Evolutionary conservation across 73 alveolate species (phyloP).

Genomic region (Vitrella brassicaformis): DNA sequence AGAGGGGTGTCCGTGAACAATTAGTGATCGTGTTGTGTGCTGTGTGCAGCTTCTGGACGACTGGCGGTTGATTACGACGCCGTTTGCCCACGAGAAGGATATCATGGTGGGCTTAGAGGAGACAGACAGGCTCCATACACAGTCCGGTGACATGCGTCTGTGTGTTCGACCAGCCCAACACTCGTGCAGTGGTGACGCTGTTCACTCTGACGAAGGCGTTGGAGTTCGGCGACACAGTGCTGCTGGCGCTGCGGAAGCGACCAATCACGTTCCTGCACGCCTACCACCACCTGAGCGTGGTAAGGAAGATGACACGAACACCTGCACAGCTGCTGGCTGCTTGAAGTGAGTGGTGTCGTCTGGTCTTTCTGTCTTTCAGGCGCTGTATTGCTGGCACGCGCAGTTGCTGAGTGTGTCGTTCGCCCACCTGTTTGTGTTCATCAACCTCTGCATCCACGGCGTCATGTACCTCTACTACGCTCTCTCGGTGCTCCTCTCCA

Average conservation of each 20-base stretch:
- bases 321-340: too few species aligned
- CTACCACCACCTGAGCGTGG: background rate
- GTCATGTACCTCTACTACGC: background rate
- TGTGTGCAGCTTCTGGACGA: background rate
- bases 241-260: background rate
- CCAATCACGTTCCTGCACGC: background rate
- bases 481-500: background rate
- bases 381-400: background rate
- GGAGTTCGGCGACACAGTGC: background rate
- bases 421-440: background rate
- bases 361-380: background rate
- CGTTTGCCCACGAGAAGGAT: background rate
- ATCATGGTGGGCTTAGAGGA: background rate
- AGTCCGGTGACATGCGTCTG: background rate
- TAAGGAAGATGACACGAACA: too few species aligned
- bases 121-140: background rate
- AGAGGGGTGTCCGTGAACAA: too few species aligned
- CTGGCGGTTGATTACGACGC: background rate
- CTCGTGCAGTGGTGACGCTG: background rate
- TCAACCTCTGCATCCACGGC: background rate
- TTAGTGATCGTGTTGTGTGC: background rate
- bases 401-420: background rate
- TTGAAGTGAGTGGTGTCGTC: background rate
- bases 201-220: background rate
- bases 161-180: background rate